phyloP scores from a whole-genome alignment of 78 protist genomes.

The Tieghemostelium lacteum region DNA sequence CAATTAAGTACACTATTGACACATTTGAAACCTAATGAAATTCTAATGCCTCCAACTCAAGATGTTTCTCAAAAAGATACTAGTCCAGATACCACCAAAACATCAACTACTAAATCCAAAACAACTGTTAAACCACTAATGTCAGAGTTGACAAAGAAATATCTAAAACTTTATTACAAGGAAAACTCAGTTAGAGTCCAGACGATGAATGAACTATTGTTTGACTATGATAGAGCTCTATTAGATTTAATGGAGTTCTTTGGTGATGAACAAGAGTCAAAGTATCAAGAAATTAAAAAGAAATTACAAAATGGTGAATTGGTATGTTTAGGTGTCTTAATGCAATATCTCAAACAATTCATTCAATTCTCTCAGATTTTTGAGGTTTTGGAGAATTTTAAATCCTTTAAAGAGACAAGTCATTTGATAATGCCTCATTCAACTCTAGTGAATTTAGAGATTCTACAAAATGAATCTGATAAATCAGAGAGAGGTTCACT shows the following conservation, averaged over 20 bases:
- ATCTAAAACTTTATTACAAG: conserved; percentile 27
- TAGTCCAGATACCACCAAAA: neutral
- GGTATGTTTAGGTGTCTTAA: conserved; percentile 9
- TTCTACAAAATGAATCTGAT: conserved; percentile 47
- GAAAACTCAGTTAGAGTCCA: conserved; percentile 54
- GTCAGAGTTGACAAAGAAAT: neutral
- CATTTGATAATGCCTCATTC: conserved; percentile 63
- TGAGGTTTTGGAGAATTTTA: conserved; percentile 31
- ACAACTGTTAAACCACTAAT: neutral
- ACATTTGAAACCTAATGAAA: conserved; percentile 66
- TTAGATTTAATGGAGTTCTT: conserved; percentile 5
- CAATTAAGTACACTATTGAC: conserved; percentile 77
- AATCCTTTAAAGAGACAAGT: conserved; percentile 13
- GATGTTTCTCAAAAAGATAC: neutral
- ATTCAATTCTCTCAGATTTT: conserved; percentile 28
- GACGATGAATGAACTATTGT: conserved; percentile 4
- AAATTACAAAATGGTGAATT: neutral
- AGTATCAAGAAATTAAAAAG: neutral
- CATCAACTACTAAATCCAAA: neutral
- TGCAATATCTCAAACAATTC: conserved; percentile 35
- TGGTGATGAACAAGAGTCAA: neutral
- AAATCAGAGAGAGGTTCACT: conserved; percentile 71
- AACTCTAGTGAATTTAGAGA: conserved; percentile 63
- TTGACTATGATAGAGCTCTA: conserved; percentile 29
- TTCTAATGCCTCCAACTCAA: conserved; percentile 31